These are phyloP conservation scores for Ganoderma lucidum DNA, from an alignment of 1,284 basidiomycete genomes.

Conservation along the genomic window DNA sequence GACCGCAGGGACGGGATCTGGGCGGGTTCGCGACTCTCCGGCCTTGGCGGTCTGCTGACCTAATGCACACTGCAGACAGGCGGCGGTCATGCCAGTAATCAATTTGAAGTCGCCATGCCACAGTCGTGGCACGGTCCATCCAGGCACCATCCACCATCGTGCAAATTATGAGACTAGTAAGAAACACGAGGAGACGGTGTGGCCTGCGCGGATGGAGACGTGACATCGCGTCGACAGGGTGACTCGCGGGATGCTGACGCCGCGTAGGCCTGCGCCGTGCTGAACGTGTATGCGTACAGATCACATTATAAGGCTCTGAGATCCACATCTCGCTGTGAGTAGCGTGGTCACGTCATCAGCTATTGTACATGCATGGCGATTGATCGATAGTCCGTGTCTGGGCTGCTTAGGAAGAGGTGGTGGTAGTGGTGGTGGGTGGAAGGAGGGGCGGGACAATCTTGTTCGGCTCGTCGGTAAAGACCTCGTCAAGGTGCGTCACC, in stretches of 20 bases:
- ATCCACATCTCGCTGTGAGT: neutral
- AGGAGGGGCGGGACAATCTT: constrained; percentile 13
- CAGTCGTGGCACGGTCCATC: neutral
- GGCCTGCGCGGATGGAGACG: neutral
- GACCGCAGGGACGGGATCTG: neutral
- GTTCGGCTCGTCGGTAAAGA: constrained; percentile 27
- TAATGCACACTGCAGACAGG: neutral
- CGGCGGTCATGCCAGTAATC: neutral
- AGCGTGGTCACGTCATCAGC: neutral
- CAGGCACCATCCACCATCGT: neutral
- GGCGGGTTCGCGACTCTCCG: neutral
- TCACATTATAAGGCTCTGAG: neutral
- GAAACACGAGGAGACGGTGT: neutral
- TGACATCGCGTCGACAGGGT: neutral
- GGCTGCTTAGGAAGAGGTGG: neutral
- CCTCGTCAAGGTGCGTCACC: constrained; percentile 34
- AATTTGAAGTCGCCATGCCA: neutral
- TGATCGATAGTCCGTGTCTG: neutral
- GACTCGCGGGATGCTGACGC: neutral
- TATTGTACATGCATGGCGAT: neutral
- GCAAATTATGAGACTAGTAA: neutral
- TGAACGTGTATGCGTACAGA: neutral
- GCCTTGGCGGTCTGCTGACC: neutral
- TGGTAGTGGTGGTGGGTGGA: constrained; percentile 2
- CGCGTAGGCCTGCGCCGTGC: neutral